Evolutionary conservation across 371 early-diverging fungal genomes (phyloP), one percentile per base, ranked within the genome.

Genomic region (Mucor plumbeus): DNA sequence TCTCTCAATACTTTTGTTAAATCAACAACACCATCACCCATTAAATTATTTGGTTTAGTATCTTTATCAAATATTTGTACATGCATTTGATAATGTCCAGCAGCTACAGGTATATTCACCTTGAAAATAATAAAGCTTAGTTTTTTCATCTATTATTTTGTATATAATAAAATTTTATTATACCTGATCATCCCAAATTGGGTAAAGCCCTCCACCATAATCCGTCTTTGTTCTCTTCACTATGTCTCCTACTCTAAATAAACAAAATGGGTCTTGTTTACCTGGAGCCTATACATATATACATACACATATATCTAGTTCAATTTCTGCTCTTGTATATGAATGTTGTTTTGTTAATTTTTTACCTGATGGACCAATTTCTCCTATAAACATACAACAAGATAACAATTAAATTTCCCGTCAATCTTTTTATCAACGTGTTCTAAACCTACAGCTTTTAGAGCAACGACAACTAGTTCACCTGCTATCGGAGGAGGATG

Each of bases 171-270:
- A 9, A 11, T 31, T 19, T 40, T 10, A 10, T 33, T 14, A n/a
- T 67, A 74, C 74, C 71, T 74, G 74, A 56, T 70, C 74, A 62
- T 74, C 74, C 74, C 74, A 74, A 36, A 74, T 66, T 14, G 74
- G 74, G 13, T 70, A 65, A 6, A 59, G 54, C 7, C 74, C 74
- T 19, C 74, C 74, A 36, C 74, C 68, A 41, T 53, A 34, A 19
- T 70, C 74, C 9, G 56, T 59, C 58, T 68, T 67, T 33, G 70
- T 74, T 44, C 67, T 47, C n/a, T 74, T 70, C 7, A 62, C 61
- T 5, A 59, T 21, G 9, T 63, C 62, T 5, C 63, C 68, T 6
- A 74, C 55, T 64, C 68, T 44, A 59, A 74, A 74, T 34, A 74
- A 14, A 62, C 70, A 70, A 40, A 74, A 74, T 0, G 74, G 74